These are phyloP conservation scores for Onygenales sp. DNA, from an alignment of 2,329 filamentous ascomycete genomes.

Conservation along the genomic window DNA sequence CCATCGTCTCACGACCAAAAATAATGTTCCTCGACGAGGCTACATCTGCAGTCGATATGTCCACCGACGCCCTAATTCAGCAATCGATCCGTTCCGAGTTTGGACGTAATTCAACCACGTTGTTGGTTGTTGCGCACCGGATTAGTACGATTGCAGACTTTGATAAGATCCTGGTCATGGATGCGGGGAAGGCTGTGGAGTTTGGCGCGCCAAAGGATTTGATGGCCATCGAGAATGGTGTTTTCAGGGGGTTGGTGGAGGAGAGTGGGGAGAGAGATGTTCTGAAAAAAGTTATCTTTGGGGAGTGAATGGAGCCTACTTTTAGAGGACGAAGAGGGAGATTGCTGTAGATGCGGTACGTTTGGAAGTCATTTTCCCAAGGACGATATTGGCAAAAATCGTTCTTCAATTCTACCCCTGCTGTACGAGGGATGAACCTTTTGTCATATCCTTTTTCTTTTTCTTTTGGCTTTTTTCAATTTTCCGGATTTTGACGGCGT, in stretches of 20 bases:
- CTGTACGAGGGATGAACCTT: too few species aligned
- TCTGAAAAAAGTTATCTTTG: conserved; percentile 21
- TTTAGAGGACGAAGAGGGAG: not conserved
- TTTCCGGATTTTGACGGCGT: too few species aligned
- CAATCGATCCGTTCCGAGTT: conserved; percentile 64
- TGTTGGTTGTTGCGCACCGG: conserved; percentile 67
- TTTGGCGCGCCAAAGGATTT: conserved; percentile 56
- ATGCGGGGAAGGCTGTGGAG: conserved; percentile 58
- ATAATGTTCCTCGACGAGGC: conserved; percentile 76
- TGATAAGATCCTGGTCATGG: conserved; percentile 62
- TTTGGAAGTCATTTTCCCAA: too few species aligned
- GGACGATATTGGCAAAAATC: too few species aligned
- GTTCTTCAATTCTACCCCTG: too few species aligned
- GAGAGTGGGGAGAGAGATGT: conserved; percentile 26
- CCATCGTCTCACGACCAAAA: conserved; percentile 61
- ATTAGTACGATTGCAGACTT: conserved; percentile 70
- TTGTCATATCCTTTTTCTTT: too few species aligned
- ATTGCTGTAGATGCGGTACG: too few species aligned
- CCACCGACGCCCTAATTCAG: conserved; percentile 65
- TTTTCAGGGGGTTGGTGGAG: conserved; percentile 50
- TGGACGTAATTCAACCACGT: conserved; percentile 48
- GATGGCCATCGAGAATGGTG: conserved; percentile 41
- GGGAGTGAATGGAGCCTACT: not conserved
- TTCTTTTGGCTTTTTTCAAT: too few species aligned
- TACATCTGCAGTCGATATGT: conserved; percentile 69